These are phyloP conservation scores for Yamadazyma friedrichii DNA, from an alignment of 1,139 yeast genomes.

Conservation along the genomic window DNA sequence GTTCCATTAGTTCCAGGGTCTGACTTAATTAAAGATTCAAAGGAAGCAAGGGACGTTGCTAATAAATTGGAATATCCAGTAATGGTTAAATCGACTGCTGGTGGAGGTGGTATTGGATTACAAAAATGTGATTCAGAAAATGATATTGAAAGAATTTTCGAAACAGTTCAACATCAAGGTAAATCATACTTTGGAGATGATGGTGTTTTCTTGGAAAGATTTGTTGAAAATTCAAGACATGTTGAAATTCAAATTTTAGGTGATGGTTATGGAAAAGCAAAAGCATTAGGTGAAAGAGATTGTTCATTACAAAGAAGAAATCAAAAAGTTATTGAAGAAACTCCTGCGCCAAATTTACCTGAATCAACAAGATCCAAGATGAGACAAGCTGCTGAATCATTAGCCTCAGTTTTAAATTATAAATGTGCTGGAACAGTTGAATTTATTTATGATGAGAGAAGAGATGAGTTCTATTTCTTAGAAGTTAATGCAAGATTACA, in stretches of 20 bases:
- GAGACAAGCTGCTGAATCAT: constrained; percentile 81
- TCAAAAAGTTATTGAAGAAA: constrained; percentile 94
- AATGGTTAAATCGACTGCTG: constrained; percentile 97
- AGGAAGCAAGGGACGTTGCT: constrained; percentile 79
- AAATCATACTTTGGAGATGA: constrained; percentile 89
- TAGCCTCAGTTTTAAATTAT: constrained; percentile 79
- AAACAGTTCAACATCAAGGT: constrained; percentile 92
- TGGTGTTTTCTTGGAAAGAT: constrained; percentile 91
- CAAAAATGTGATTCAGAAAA: constrained; percentile 83
- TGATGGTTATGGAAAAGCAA: constrained; percentile 88
- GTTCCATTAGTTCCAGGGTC: constrained; percentile 98
- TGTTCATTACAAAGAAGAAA: constrained; percentile 96
- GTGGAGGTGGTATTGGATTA: constrained; percentile 98
- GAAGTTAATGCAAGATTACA: constrained; percentile 97
- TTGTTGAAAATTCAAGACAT: constrained; percentile 91
- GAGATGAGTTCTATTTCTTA: constrained; percentile 89
- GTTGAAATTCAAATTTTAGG: constrained; percentile 97
- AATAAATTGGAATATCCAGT: constrained; percentile 80
- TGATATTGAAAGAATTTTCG: constrained; percentile 81
- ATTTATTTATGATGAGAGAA: constrained; percentile 79
- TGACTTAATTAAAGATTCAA: constrained; percentile 65
- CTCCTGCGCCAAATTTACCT: constrained; percentile 95
- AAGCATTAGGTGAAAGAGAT: constrained; percentile 95
- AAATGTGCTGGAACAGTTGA: constrained; percentile 98
- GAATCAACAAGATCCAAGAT: constrained; percentile 69